phyloP scores from a whole-genome alignment of 139 green algal genomes.

The Chlamydomonas sphaeroides region DNA sequence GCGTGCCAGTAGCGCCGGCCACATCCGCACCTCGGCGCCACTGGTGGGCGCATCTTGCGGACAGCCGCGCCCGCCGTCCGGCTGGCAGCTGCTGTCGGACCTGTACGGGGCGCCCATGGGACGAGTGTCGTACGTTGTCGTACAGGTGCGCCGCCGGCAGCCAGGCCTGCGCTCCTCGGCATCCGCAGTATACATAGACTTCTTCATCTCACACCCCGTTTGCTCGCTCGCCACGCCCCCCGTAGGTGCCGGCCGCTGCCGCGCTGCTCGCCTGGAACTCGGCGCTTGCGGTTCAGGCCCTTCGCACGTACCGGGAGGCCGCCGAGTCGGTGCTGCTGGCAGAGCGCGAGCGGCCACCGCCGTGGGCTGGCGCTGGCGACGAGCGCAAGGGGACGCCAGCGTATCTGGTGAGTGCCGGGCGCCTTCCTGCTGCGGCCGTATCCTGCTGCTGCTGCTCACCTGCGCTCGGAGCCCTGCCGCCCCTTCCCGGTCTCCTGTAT shows the following conservation, averaged over 20 bases:
- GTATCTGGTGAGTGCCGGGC: too few species aligned
- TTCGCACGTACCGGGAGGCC: not conserved
- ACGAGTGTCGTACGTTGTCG: slow-evolving; percentile 15
- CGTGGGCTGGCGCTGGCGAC: too few species aligned
- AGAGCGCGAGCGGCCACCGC: too few species aligned
- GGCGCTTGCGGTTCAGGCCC: not conserved
- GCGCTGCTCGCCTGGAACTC: slow-evolving; percentile 5
- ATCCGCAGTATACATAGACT: too few species aligned
- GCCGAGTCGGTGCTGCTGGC: not conserved
- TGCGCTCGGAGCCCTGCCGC: too few species aligned
- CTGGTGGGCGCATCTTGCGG: slow-evolving; percentile 7
- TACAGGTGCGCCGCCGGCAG: not conserved
- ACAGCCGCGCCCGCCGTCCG: slow-evolving; percentile 4
- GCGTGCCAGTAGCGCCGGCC: not conserved
- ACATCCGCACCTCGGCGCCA: not conserved
- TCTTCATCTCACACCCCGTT: too few species aligned
- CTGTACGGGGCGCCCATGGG: slow-evolving; percentile 14
- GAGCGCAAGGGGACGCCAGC: too few species aligned
- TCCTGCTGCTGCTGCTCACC: too few species aligned
- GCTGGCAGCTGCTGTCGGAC: not conserved
- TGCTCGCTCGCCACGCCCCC: too few species aligned
- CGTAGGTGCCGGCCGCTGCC: not conserved
- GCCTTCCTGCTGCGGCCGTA: too few species aligned
- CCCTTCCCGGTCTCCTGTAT: too few species aligned
- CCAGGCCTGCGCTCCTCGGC: too few species aligned